phyloP scores from a whole-genome alignment of 2,329 filamentous ascomycete genomes.

The Microsporum ferrugineum region DNA sequence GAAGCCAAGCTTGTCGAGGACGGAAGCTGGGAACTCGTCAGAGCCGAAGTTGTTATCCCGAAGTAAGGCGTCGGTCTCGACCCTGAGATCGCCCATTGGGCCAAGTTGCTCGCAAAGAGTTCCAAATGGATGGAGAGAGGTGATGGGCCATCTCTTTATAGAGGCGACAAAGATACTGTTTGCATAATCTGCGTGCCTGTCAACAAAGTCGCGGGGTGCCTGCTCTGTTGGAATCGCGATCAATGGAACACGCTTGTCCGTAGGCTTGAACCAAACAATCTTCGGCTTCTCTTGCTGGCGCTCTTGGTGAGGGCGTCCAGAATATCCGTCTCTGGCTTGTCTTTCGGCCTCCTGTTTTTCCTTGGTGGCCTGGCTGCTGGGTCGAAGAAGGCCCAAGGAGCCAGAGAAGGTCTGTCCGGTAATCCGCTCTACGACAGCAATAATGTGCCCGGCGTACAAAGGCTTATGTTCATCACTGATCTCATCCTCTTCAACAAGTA shows the following conservation, averaged over 20 bases:
- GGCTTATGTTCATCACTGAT: constrained; percentile 98
- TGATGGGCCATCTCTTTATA: constrained; percentile 99
- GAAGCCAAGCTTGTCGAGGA: constrained; percentile 80
- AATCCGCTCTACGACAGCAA: constrained; percentile 92
- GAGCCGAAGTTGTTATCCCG: constrained; percentile 98
- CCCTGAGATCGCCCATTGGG: constrained; percentile 92
- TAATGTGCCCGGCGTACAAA: constrained; percentile 90
- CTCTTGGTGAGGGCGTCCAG: constrained; percentile 61
- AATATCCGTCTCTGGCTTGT: constrained; percentile 70
- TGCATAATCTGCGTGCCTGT: constrained; percentile 95
- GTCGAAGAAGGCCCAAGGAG: constrained; percentile 82
- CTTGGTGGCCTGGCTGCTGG: constrained; percentile 96
- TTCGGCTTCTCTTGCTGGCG: constrained; percentile 94
- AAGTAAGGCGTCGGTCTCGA: constrained; percentile 92
- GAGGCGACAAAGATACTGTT: constrained; percentile 97
- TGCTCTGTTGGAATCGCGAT: constrained; percentile 98
- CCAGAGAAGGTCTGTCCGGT: constrained; percentile 99
- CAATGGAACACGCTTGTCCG: constrained; percentile 93
- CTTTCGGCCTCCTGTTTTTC: constrained; percentile 98
- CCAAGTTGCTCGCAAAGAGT: constrained; percentile 95
- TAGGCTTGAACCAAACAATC: constrained; percentile 99
- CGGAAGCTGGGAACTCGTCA: constrained; percentile 94
- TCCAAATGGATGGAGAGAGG: constrained; percentile 96
- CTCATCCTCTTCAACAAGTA: constrained; percentile 95
- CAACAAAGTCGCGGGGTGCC: constrained; percentile 92